Percentiles rank a stretch among this genome's conserved stretches.
Evolutionary conservation across 768 basidiomycete species (phyloP).

Genomic region (Kwoniella shandongensis): DNA sequence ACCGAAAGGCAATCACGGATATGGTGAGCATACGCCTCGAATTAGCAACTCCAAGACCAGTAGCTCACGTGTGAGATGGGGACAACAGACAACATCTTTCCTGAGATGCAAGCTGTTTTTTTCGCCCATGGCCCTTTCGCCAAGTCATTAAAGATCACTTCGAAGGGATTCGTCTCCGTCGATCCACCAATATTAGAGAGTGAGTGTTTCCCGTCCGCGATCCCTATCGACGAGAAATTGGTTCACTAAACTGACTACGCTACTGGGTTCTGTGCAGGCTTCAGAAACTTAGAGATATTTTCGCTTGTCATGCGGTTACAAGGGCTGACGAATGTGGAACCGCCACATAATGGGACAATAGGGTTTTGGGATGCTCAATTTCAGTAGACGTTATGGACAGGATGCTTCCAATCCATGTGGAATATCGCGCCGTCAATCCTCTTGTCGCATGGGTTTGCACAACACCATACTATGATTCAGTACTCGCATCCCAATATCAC

Average conservation of each 20-base stretch:
- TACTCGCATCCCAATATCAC: too few species aligned
- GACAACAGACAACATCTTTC: constrained; percentile 67
- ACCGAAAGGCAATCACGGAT: constrained; percentile 85
- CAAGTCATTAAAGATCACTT: constrained; percentile 58
- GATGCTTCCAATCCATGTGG: too few species aligned
- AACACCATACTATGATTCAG: too few species aligned
- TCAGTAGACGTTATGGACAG: not conserved
- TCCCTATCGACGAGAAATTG: not conserved
- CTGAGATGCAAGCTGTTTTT: constrained; percentile 83
- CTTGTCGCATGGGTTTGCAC: too few species aligned
- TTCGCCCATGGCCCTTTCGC: constrained; percentile 90
- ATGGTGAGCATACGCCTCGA: constrained; percentile 50
- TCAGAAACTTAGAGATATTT: constrained; percentile 82
- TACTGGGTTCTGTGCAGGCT: constrained; percentile 62
- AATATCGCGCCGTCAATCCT: too few species aligned
- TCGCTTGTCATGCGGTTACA: constrained; percentile 75
- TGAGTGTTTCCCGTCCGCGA: constrained; percentile 15
- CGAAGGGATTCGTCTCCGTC: constrained; percentile 56
- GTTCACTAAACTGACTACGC: not conserved
- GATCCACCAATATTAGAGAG: constrained; percentile 51
- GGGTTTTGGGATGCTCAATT: constrained; percentile 80
- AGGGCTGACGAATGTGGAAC: constrained; percentile 49
- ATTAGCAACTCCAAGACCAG: too few species aligned
- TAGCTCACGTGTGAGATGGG: too few species aligned
- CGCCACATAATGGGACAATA: constrained; percentile 65